A percentile compares a stretch with the other conserved stretches of the same genome.
Conservation (phyloP, 192 early-diverging fungal genomes). For the Backusella sp. region DNA sequence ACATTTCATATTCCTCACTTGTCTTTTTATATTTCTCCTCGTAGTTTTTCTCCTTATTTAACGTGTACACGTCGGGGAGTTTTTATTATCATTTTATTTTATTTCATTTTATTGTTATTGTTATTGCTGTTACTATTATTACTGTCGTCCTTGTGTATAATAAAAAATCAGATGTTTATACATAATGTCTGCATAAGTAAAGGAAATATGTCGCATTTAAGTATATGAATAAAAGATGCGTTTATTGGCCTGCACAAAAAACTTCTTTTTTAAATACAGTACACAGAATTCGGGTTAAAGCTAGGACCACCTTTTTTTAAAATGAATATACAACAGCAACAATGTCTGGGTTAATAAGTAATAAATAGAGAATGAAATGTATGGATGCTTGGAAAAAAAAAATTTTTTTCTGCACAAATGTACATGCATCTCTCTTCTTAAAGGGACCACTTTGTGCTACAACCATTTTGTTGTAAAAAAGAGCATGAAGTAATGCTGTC, state of each 20-base stretch:
- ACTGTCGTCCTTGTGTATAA: background rate
- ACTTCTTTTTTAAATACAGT: background rate
- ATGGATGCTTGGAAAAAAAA: background rate
- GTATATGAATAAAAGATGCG: background rate
- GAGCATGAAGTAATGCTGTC: background rate
- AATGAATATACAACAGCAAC: background rate
- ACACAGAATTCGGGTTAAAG: background rate
- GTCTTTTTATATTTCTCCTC: background rate
- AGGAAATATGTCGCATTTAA: background rate
- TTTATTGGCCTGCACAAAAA: background rate
- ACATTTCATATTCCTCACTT: slow-evolving; percentile 1
- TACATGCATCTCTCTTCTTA: background rate
- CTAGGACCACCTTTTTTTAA: background rate
- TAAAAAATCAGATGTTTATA: background rate
- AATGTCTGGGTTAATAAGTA: background rate
- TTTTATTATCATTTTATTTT: background rate
- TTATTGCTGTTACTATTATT: background rate
- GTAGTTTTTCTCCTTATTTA: background rate
- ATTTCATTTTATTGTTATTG: background rate
- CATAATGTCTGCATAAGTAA: background rate
- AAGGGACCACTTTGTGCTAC: background rate
- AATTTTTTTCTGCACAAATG: slow-evolving; percentile 1
- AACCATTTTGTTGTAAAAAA: background rate
- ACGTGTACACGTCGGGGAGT: slow-evolving; percentile 4
- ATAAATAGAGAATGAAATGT: background rate